Conservation (phyloP, 495 filamentous ascomycete genomes). For the Podospora conica region DNA sequence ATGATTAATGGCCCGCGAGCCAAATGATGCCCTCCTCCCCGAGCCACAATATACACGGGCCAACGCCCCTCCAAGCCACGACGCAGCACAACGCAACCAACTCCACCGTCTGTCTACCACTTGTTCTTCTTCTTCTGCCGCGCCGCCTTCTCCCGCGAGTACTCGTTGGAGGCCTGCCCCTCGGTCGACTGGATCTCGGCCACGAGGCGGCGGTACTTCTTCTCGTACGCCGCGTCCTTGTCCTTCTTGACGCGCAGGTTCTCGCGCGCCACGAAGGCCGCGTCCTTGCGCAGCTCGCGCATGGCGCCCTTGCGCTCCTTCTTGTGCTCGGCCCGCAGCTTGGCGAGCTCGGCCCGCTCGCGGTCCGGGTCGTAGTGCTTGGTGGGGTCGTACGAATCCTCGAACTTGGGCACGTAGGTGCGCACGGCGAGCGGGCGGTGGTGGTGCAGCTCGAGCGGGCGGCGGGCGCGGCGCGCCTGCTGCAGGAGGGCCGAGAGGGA, state of each 20-base stretch:
- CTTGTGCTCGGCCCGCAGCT: constrained; percentile 85
- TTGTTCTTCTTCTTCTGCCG: constrained; percentile 59
- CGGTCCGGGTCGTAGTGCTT: constrained; percentile 93
- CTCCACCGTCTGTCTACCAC: constrained; percentile 5
- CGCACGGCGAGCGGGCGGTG: constrained; percentile 86
- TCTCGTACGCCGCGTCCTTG: constrained; percentile 81
- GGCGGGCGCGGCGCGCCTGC: constrained; percentile 55
- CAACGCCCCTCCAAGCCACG: not conserved
- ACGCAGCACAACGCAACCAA: not conserved
- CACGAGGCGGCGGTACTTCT: constrained; percentile 85
- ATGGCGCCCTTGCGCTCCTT: constrained; percentile 91
- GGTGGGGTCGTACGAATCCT: constrained; percentile 87
- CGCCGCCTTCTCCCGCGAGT: constrained; percentile 75
- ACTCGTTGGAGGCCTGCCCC: constrained; percentile 75
- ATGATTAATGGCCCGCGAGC: not conserved
- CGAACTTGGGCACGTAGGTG: constrained; percentile 87
- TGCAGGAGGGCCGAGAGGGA: constrained; percentile 47
- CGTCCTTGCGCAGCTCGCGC: constrained; percentile 90
- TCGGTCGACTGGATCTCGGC: constrained; percentile 95
- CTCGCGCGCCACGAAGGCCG: constrained; percentile 84
- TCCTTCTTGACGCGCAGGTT: constrained; percentile 86
- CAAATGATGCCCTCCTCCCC: no score
- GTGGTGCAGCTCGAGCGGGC: constrained; percentile 80
- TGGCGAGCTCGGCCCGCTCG: constrained; percentile 73
- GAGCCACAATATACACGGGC: no score